Evolutionary conservation across 148 eudicot species (phyloP).

Genomic region (Arctostaphylos glauca): DNA sequence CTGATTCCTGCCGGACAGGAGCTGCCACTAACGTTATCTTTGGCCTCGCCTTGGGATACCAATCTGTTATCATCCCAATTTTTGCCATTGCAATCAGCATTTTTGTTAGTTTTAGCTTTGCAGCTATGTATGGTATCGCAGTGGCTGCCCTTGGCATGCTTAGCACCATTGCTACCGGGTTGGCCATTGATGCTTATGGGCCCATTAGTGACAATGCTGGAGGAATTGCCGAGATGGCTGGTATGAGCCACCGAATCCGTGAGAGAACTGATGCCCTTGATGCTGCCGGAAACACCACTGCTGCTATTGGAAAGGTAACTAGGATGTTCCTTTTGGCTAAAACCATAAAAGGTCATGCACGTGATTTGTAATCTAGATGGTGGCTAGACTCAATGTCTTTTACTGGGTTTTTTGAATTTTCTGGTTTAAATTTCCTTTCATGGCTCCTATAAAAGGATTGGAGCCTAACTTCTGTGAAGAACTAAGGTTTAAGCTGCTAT

Average conservation of each 20-base stretch:
- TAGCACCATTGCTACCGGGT: conserved; percentile 59
- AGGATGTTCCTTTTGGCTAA: background rate
- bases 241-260: conserved; percentile 55
- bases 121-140: conserved; percentile 52
- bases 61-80: conserved; percentile 55
- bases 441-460: background rate
- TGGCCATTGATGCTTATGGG: conserved; percentile 62
- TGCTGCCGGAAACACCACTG: conserved; percentile 64
- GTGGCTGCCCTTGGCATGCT: conserved; percentile 58
- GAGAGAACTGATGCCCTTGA: conserved; percentile 66
- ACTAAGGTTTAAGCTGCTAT: background rate
- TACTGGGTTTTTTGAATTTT: background rate
- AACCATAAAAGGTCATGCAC: background rate
- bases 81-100: conserved; percentile 48
- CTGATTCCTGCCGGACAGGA: conserved; percentile 77
- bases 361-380: background rate
- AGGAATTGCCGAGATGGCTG: conserved; percentile 67
- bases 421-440: background rate
- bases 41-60: conserved; percentile 72
- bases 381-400: background rate
- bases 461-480: background rate
- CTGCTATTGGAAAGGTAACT: conserved; percentile 64
- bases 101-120: conserved; percentile 47
- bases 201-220: conserved; percentile 65
- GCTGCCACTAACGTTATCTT: conserved; percentile 78